Evolutionary conservation across 108 stramenopile species (phyloP).

Genomic region (Pseudonitzschia delicatissima): DNA sequence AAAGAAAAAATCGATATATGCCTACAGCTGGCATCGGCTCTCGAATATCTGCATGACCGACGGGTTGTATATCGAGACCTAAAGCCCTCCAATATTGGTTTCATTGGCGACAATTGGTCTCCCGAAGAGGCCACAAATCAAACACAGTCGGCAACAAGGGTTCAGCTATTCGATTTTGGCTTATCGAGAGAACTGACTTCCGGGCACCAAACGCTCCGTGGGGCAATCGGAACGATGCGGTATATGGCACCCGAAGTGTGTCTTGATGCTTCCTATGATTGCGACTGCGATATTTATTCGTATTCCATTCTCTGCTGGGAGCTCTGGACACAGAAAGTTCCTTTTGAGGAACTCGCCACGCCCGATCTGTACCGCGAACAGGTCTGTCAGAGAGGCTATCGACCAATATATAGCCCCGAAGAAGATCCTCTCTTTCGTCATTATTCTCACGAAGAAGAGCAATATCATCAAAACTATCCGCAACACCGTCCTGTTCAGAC

Average conservation of each 20-base stretch:
- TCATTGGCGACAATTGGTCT: background rate
- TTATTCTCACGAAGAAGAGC: no score
- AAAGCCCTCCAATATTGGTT: constrained; percentile 36
- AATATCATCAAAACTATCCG: no score
- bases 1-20: constrained; percentile 5
- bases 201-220: constrained; percentile 3
- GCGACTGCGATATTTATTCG: constrained; percentile 64
- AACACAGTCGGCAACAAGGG: background rate
- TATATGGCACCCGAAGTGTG: constrained; percentile 85
- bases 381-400: constrained; percentile 1
- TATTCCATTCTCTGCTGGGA: constrained; percentile 34
- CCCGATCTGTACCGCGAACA: background rate
- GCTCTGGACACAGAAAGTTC: background rate
- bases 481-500: no score
- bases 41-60: constrained; percentile 29
- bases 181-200: constrained; percentile 10
- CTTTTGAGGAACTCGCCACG: background rate
- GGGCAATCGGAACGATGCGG: constrained; percentile 37
- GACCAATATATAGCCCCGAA: background rate
- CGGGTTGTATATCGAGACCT: constrained; percentile 35
- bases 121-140: background rate
- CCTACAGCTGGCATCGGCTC: constrained; percentile 28
- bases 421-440: background rate
- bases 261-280: constrained; percentile 50
- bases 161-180: constrained; percentile 26